Base-by-base conservation (phyloP, 2,329 filamentous ascomycete species). In the Juglanconis oblonga region DNA sequence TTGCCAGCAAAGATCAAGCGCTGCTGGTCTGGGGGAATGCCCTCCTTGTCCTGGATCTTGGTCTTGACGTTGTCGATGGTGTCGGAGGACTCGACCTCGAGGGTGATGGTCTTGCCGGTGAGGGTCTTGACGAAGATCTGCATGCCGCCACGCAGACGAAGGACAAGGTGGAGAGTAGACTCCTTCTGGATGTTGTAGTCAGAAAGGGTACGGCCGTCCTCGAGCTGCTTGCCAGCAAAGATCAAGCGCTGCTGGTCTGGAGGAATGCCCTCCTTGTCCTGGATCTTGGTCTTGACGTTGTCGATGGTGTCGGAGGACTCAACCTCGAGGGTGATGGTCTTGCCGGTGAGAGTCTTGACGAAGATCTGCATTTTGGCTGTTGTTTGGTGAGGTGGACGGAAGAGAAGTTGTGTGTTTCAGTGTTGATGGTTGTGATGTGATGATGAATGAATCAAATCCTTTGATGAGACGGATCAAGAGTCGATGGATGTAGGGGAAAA, bases 41-140 rank as follows among this genome's bases (percentile, higher is more conserved):
- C 93, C 77, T 94, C 90, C 84, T 94, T 94, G 67, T 94, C 90
- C 69, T 94, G 90, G 33, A 97, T 97, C 84, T 97, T 97, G 5
- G 81, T 84, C 81, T 97, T 97, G 1, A 97, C 93, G 65, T 96
- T 96, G 79, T 97, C 92, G 72, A 96, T 96, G 0, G 92, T 98
- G 83, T 99, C 95, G 76, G 89, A 94, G 74, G 92, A 97, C 89
- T 98, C 95, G 83, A 98, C 95, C 92, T 99, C 95, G 74, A 99
- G 93, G 90, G 95, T 98, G 90, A 98, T 98, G 78, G 95, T 98
- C 90, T 98, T 98, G 77, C 95, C 95, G 91, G 95, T 98, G 74
- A 98, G 86, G 85, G 87, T 89, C 81, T 89, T 88, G 75, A 89
- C 87, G 83, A 89, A 89, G 79, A 88, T 88, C 84, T 88, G 86